phyloP scores from a whole-genome alignment of 2,329 filamentous ascomycete genomes.

The Dothideomycetes sp. region DNA sequence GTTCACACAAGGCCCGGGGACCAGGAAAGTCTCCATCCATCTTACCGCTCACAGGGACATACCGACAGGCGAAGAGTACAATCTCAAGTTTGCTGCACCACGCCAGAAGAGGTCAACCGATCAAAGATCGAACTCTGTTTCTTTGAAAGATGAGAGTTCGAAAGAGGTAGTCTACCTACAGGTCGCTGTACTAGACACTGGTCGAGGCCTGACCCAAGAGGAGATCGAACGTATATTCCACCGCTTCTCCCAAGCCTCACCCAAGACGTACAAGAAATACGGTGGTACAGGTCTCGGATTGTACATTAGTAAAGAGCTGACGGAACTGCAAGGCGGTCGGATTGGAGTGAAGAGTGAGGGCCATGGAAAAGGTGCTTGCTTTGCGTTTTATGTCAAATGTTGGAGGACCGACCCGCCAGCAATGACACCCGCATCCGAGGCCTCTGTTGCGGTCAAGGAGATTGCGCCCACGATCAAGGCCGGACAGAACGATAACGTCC shows the following conservation, averaged over 20 bases:
- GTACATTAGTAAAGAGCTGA: constrained; percentile 57
- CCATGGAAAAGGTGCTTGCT: constrained; percentile 46
- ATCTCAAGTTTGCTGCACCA: neutral
- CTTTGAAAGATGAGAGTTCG: constrained; percentile 12
- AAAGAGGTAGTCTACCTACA: constrained; percentile 26
- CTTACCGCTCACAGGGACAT: constrained; percentile 2
- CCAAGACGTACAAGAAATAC: constrained; percentile 55
- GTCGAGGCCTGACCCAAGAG: constrained; percentile 22
- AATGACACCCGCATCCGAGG: neutral
- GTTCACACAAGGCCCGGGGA: constrained; percentile 15
- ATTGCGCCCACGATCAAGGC: neutral
- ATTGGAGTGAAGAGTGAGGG: constrained; percentile 51
- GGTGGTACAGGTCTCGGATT: constrained; percentile 58
- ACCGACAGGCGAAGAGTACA: neutral
- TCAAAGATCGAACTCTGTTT: constrained; percentile 16
- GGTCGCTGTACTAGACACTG: constrained; percentile 25
- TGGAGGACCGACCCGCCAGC: neutral
- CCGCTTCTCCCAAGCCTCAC: constrained; percentile 56
- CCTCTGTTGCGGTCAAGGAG: neutral
- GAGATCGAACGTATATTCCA: constrained; percentile 46
- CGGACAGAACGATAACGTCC: neutral
- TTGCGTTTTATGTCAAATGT: constrained; percentile 55
- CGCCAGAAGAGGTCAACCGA: neutral
- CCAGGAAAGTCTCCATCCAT: constrained; percentile 21
- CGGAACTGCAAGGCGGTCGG: constrained; percentile 56